Evolutionary conservation across 768 basidiomycete species (phyloP).

Genomic region (Lyophyllum shimeji): DNA sequence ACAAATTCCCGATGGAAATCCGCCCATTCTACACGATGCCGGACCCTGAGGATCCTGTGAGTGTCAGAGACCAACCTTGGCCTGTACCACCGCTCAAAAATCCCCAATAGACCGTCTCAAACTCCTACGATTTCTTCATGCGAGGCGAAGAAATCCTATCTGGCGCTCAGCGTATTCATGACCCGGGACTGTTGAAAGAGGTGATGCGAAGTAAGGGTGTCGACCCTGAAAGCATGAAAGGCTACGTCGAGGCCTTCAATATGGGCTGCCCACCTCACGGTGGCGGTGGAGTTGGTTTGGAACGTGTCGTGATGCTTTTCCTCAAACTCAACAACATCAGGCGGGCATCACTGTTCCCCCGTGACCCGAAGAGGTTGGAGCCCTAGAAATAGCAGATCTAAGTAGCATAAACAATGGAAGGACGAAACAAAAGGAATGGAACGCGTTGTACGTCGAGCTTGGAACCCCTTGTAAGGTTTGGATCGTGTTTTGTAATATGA

Average conservation of each 20-base stretch:
- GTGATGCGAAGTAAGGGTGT: slow-evolving; percentile 88
- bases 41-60: slow-evolving; percentile 84
- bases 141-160: slow-evolving; percentile 98
- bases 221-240: slow-evolving; percentile 89
- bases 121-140: slow-evolving; percentile 99
- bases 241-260: slow-evolving; percentile 92
- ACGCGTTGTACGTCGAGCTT: slow-evolving; percentile 14
- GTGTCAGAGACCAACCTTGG: slow-evolving; percentile 23
- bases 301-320: slow-evolving; percentile 97
- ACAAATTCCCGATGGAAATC: slow-evolving; percentile 96
- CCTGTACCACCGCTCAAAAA: slow-evolving; percentile 3
- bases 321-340: slow-evolving; percentile 96
- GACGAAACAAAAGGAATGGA: slow-evolving; percentile 2
- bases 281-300: slow-evolving; percentile 93
- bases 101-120: slow-evolving; percentile 72
- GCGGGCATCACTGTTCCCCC: slow-evolving; percentile 89
- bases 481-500: slow-evolving; percentile 10
- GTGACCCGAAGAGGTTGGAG: slow-evolving; percentile 93
- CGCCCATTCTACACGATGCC: slow-evolving; percentile 99
- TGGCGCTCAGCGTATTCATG: slow-evolving; percentile 97
- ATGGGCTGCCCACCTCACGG: slow-evolving; percentile 96
- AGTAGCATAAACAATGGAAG: background rate
- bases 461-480: background rate
- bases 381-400: slow-evolving; percentile 69
- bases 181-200: slow-evolving; percentile 75